Conservation (phyloP, 1,139 yeast species). For the Blastobotrys illinoisensis region DNA sequence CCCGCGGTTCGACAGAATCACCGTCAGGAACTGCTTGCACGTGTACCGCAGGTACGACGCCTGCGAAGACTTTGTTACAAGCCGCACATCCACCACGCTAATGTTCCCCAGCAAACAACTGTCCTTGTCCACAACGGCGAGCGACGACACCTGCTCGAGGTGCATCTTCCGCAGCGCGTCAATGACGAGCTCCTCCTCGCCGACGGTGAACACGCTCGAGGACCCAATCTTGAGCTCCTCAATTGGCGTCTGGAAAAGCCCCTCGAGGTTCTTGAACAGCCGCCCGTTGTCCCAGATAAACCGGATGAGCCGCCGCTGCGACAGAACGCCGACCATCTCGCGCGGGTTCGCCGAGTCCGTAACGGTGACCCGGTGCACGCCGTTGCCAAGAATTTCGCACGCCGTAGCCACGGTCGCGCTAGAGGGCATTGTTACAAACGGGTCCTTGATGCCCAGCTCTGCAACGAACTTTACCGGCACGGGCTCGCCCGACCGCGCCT, state of each 20-base stretch:
- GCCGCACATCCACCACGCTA: conserved; percentile 86
- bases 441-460: conserved; percentile 77
- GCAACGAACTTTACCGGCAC: conserved; percentile 80
- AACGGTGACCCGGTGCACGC: conserved; percentile 89
- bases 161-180: conserved; percentile 88
- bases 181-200: conserved; percentile 79
- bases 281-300: conserved; percentile 91
- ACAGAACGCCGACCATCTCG: conserved; percentile 57
- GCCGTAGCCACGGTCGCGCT: conserved; percentile 64
- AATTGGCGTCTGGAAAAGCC: conserved; percentile 59
- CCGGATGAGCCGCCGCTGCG: conserved; percentile 79
- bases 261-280: conserved; percentile 73
- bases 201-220: conserved; percentile 64
- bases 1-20: conserved; percentile 82
- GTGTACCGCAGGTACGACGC: conserved; percentile 74
- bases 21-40: conserved; percentile 81
- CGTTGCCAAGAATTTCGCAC: conserved; percentile 80
- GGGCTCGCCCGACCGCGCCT: conserved; percentile 36
- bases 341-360: conserved; percentile 44
- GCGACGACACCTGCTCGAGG: conserved; percentile 73
- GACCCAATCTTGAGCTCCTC: conserved; percentile 68
- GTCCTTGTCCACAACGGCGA: conserved; percentile 87
- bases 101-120: conserved; percentile 80
- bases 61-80: conserved; percentile 76
- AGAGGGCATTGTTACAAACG: conserved; percentile 70